Evolutionary conservation across 1,139 yeast species (phyloP).

Genomic region (Debaryomyces udenii): DNA sequence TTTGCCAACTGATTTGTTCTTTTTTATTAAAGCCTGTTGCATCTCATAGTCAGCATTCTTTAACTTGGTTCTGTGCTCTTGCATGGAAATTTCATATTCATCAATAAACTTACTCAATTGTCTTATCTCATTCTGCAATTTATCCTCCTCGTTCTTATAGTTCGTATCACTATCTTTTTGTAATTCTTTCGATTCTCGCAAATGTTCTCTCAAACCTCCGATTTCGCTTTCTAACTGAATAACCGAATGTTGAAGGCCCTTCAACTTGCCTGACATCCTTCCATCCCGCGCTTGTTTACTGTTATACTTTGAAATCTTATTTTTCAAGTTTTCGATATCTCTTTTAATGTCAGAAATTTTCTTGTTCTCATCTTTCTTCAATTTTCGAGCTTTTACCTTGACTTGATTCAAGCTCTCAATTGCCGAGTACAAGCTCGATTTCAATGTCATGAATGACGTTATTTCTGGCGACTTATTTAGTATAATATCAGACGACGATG

Average conservation of each 20-base stretch:
- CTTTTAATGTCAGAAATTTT: slow-evolving; percentile 53
- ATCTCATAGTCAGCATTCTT: slow-evolving; percentile 28
- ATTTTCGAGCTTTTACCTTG: slow-evolving; percentile 55
- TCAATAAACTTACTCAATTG: slow-evolving; percentile 27
- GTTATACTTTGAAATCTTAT: slow-evolving; percentile 45
- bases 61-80: slow-evolving; percentile 25
- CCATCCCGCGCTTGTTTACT: slow-evolving; percentile 29
- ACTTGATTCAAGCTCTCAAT: slow-evolving; percentile 56
- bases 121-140: slow-evolving; percentile 25
- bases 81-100: slow-evolving; percentile 31
- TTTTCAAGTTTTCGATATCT: slow-evolving; percentile 60
- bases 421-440: slow-evolving; percentile 64
- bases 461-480: slow-evolving; percentile 42
- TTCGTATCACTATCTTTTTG: slow-evolving; percentile 22
- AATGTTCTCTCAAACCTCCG: slow-evolving; percentile 25
- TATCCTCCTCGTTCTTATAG: slow-evolving; percentile 25
- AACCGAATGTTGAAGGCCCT: slow-evolving; percentile 46
- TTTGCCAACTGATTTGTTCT: slow-evolving; percentile 32
- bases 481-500: slow-evolving; percentile 30
- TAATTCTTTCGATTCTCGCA: slow-evolving; percentile 21
- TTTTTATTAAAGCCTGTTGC: slow-evolving; percentile 24
- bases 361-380: slow-evolving; percentile 65
- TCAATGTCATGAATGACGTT: slow-evolving; percentile 61
- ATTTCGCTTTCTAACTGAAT: slow-evolving; percentile 46
- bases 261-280: slow-evolving; percentile 40